phyloP scores from a whole-genome alignment of 805 yeast species.

The Candida koratica region DNA sequence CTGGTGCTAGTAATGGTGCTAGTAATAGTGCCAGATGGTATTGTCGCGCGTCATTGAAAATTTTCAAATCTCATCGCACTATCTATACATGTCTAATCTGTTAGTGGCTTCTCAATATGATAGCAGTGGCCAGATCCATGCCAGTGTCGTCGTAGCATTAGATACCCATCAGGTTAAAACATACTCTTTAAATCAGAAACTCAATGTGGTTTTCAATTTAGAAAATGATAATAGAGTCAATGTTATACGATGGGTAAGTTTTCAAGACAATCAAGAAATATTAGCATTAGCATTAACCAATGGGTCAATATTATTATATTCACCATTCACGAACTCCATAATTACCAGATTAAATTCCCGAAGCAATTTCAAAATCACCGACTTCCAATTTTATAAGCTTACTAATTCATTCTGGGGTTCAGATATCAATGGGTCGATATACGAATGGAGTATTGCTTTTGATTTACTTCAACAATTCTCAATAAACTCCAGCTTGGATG shows the following conservation, averaged over 20 bases:
- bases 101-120: slow-evolving; percentile 52
- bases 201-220: slow-evolving; percentile 48
- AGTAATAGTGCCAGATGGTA: too few relatives aligned
- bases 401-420: slow-evolving; percentile 53
- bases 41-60: too few relatives aligned
- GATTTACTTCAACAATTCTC: slow-evolving; percentile 40
- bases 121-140: slow-evolving; percentile 56
- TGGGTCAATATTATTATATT: slow-evolving; percentile 62
- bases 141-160: slow-evolving; percentile 62
- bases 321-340: slow-evolving; percentile 61
- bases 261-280: slow-evolving; percentile 38
- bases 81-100: slow-evolving; percentile 19
- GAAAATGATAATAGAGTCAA: slow-evolving; percentile 50
- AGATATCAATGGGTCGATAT: slow-evolving; percentile 54
- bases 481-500: slow-evolving; percentile 33
- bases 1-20: too few relatives aligned
- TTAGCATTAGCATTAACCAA: slow-evolving; percentile 61
- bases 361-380: slow-evolving; percentile 44
- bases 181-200: slow-evolving; percentile 43
- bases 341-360: slow-evolving; percentile 49
- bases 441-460: slow-evolving; percentile 58
- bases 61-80: slow-evolving; percentile 6
- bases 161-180: slow-evolving; percentile 69
- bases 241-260: slow-evolving; percentile 50
- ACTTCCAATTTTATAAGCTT: slow-evolving; percentile 41